phyloP scores from a whole-genome alignment of 225 moss, liverwort and hornwort genomes.

The Lunularia cruciata region DNA sequence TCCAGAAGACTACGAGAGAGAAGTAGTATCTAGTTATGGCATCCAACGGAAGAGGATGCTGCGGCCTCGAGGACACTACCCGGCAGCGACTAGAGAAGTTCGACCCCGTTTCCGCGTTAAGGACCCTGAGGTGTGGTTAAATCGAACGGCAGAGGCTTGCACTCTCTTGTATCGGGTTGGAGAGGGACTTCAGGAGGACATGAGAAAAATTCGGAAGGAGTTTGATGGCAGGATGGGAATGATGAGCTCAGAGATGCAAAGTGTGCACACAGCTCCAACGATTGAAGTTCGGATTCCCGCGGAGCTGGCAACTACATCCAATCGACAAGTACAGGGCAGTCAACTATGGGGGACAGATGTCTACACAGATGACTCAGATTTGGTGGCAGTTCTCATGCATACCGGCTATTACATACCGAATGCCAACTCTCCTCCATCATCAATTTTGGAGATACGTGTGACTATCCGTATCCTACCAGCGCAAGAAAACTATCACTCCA shows the following conservation, averaged over 20 bases:
- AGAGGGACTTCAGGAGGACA: constrained; percentile 93
- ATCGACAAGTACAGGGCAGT: constrained; percentile 96
- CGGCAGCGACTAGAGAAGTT: constrained; percentile 55
- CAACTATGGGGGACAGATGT: constrained; percentile 97
- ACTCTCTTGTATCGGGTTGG: constrained; percentile 68
- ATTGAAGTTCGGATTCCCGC: constrained; percentile 86
- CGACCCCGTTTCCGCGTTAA: constrained; percentile 83
- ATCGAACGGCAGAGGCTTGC: constrained; percentile 53
- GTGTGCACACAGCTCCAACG: constrained; percentile 53
- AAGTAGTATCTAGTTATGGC: constrained; percentile 59
- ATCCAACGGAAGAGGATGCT: constrained; percentile 84
- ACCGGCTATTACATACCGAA: constrained; percentile 89
- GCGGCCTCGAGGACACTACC: constrained; percentile 73
- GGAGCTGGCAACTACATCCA: constrained; percentile 81
- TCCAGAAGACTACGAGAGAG: constrained; percentile 74
- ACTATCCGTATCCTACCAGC: constrained; percentile 73
- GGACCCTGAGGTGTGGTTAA: constrained; percentile 68
- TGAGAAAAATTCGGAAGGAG: constrained; percentile 75
- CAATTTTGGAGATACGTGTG: constrained; percentile 69
- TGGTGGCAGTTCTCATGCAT: constrained; percentile 97
- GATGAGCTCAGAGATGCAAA: constrained; percentile 46
- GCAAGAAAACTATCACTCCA: constrained; percentile 76
- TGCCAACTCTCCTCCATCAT: constrained; percentile 61
- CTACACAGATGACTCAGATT: constrained; percentile 96
- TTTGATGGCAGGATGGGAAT: constrained; percentile 43